These are phyloP conservation scores for Casuarina cunninghamiana DNA, from an alignment of 306 rosid species.

Conservation along the genomic window DNA sequence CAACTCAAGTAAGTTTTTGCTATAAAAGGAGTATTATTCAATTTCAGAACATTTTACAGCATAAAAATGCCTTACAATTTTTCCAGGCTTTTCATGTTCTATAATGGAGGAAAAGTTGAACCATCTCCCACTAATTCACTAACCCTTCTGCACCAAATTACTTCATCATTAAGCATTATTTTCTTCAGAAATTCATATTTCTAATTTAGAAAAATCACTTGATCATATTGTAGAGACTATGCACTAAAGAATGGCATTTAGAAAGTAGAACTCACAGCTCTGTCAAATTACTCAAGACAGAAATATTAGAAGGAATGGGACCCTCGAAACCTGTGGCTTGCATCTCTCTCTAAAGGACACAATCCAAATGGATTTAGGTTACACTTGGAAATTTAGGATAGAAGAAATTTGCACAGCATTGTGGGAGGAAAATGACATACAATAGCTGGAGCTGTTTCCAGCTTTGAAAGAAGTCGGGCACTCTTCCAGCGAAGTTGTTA, in stretches of 20 bases:
- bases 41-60: background rate
- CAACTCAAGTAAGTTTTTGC: background rate
- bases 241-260: background rate
- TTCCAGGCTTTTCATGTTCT: conserved; percentile 2
- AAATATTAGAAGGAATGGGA: conserved; percentile 31
- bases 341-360: conserved; percentile 22
- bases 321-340: conserved; percentile 38
- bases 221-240: background rate
- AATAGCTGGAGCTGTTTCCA: conserved; percentile 20
- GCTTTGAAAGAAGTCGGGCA: conserved; percentile 20
- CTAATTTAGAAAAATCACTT: background rate
- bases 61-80: conserved; percentile 20
- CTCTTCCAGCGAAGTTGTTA: conserved; percentile 39
- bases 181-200: background rate
- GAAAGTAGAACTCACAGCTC: conserved; percentile 29
- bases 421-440: conserved; percentile 10
- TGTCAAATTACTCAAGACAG: conserved; percentile 16
- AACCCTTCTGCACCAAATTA: conserved; percentile 29
- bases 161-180: background rate
- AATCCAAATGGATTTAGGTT: background rate
- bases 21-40: background rate
- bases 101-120: conserved; percentile 18
- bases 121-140: conserved; percentile 30
- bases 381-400: background rate
- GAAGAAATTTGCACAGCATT: background rate